These are phyloP conservation scores for Suillus sp. DNA, from an alignment of 768 basidiomycete species.

Conservation along the genomic window DNA sequence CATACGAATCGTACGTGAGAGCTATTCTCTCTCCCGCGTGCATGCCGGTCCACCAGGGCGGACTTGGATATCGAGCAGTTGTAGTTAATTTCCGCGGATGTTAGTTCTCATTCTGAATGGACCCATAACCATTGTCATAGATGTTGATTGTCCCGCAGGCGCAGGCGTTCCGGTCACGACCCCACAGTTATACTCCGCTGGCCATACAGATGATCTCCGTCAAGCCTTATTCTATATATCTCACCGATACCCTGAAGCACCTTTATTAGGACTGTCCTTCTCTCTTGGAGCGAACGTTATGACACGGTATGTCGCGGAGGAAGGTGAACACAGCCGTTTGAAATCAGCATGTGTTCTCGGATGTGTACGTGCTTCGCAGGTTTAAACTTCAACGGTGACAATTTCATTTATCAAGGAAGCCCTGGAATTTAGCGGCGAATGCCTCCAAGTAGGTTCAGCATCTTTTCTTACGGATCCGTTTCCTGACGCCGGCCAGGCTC, in stretches of 20 bases:
- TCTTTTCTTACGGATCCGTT: slow-evolving; percentile 15
- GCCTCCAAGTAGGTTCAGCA: slow-evolving; percentile 31
- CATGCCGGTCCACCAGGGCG: slow-evolving; percentile 71
- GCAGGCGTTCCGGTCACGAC: slow-evolving; percentile 85
- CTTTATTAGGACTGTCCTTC: slow-evolving; percentile 86
- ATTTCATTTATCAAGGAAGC: slow-evolving; percentile 34
- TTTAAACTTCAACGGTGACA: slow-evolving; percentile 16
- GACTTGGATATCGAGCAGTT: slow-evolving; percentile 85
- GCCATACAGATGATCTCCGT: slow-evolving; percentile 87
- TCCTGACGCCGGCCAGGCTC: slow-evolving; percentile 44
- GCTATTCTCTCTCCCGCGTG: slow-evolving; percentile 77
- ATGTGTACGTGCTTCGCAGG: slow-evolving; percentile 56
- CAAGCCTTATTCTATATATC: slow-evolving; percentile 78
- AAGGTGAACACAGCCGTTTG: slow-evolving; percentile 64
- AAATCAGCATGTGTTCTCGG: slow-evolving; percentile 67
- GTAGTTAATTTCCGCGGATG: slow-evolving; percentile 95
- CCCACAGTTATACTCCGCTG: slow-evolving; percentile 84
- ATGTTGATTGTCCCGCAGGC: slow-evolving; percentile 47
- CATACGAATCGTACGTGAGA: slow-evolving; percentile 88
- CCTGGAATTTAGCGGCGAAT: slow-evolving; percentile 50
- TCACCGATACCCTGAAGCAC: slow-evolving; percentile 72
- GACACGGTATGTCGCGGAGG: slow-evolving; percentile 86
- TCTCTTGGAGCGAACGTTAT: slow-evolving; percentile 93
- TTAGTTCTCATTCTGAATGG: slow-evolving; percentile 39
- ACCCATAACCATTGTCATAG: slow-evolving; percentile 15